Percentiles rank a stretch among this genome's conserved stretches.
phyloP scores from a whole-genome alignment of 495 filamentous ascomycete species.

The Lepraria neglecta region DNA sequence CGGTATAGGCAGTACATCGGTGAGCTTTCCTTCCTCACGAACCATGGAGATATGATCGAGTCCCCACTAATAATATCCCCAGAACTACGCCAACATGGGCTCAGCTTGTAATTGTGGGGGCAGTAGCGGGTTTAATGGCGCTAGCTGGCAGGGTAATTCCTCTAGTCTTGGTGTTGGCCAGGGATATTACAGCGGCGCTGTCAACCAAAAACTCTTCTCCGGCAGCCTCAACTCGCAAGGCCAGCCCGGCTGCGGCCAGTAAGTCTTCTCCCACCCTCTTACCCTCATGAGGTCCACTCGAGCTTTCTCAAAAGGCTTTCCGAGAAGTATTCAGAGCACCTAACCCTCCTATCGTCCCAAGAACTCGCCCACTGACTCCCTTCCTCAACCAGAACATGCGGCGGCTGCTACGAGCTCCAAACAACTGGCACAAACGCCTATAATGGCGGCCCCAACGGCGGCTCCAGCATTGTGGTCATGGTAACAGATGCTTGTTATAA shows the following conservation, averaged over 20 bases:
- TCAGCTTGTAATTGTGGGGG: constrained; percentile 12
- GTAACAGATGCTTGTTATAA: constrained; percentile 18
- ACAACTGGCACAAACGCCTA: constrained; percentile 16
- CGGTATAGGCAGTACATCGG: neutral
- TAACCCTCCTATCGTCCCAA: neutral
- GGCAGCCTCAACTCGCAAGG: neutral
- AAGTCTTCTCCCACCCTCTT: neutral
- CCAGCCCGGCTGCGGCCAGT: neutral
- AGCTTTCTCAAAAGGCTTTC: no score
- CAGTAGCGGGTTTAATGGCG: neutral
- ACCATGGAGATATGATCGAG: neutral
- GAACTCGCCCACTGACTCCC: neutral
- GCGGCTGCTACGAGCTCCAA: constrained; percentile 14
- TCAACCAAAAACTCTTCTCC: neutral
- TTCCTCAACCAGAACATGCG: neutral
- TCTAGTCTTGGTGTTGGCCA: neutral
- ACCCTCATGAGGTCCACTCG: no score
- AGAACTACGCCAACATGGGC: constrained; percentile 17
- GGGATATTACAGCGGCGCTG: neutral
- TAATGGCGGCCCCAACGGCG: neutral
- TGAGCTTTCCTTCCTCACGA: neutral
- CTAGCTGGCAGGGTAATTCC: constrained; percentile 5
- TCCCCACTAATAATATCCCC: neutral
- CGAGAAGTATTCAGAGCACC: no score
- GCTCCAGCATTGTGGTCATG: constrained; percentile 13